phyloP scores from a whole-genome alignment of 2,329 filamentous ascomycete species.

The Immersiporthe knoxdaviesiana region DNA sequence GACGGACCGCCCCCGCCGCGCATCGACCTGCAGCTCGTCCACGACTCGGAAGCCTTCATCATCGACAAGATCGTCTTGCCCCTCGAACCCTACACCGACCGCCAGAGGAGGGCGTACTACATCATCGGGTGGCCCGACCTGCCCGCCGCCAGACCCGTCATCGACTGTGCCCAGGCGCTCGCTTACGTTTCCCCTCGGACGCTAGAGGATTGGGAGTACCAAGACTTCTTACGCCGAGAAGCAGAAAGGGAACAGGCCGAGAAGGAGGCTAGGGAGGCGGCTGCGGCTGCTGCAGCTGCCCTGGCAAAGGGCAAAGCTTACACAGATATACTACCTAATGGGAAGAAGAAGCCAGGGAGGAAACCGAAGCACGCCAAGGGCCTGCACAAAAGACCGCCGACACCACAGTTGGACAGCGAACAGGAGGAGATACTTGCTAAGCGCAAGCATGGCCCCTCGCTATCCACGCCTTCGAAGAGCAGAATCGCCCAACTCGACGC shows the following conservation, averaged over 20 bases:
- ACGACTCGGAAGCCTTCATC: conserved; percentile 61
- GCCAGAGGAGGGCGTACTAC: conserved; percentile 54
- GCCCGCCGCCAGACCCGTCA: conserved; percentile 50
- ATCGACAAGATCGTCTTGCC: conserved; percentile 55
- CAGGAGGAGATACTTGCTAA: conserved; percentile 37
- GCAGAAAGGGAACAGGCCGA: conserved; percentile 39
- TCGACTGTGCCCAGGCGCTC: conserved; percentile 52
- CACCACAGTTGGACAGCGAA: conserved; percentile 26
- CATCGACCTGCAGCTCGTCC: conserved; percentile 50
- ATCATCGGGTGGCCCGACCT: conserved; percentile 59
- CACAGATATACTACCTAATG: neutral
- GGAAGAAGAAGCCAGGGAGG: conserved; percentile 27
- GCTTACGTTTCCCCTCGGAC: conserved; percentile 62
- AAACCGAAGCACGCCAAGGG: conserved; percentile 22
- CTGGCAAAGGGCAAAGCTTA: neutral
- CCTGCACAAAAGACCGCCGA: conserved; percentile 5
- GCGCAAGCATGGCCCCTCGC: conserved; percentile 41
- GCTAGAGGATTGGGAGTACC: conserved; percentile 61
- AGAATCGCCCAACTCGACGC: conserved; percentile 35
- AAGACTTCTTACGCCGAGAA: conserved; percentile 48
- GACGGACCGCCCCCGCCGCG: conserved; percentile 52
- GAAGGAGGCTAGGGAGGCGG: conserved; percentile 33
- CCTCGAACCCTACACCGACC: conserved; percentile 35
- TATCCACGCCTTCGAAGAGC: conserved; percentile 45
- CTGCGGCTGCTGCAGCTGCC: neutral